Conservation (phyloP, 805 yeast species). For the Candida khao-thaluensis region DNA sequence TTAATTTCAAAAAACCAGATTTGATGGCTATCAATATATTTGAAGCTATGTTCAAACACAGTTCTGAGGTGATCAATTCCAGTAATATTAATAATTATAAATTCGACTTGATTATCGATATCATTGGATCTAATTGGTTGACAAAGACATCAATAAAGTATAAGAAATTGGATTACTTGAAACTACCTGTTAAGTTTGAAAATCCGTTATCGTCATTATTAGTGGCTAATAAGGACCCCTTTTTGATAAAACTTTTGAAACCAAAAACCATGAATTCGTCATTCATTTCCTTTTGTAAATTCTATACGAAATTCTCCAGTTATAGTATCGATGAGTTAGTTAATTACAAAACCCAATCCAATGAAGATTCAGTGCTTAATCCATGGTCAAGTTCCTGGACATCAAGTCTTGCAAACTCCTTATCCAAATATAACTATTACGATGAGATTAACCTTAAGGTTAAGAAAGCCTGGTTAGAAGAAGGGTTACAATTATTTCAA, state of each 20-base stretch:
- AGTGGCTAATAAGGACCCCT: slow-evolving; percentile 31
- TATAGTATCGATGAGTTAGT: slow-evolving; percentile 32
- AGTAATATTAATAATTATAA: slow-evolving; percentile 26
- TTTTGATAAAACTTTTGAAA: slow-evolving; percentile 34
- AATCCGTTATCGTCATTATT: slow-evolving; percentile 23
- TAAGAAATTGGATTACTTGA: slow-evolving; percentile 27
- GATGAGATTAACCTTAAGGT: slow-evolving; percentile 30
- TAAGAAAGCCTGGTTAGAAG: slow-evolving; percentile 31
- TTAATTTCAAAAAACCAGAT: slow-evolving; percentile 37
- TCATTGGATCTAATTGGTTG: slow-evolving; percentile 40
- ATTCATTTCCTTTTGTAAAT: slow-evolving; percentile 37
- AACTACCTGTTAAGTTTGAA: slow-evolving; percentile 26
- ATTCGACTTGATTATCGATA: slow-evolving; percentile 38
- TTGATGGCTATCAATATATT: slow-evolving; percentile 38
- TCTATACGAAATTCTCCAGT: slow-evolving; percentile 28
- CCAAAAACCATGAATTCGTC: slow-evolving; percentile 34
- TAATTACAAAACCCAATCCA: slow-evolving; percentile 17
- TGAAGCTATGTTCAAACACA: slow-evolving; percentile 28
- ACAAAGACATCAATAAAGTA: slow-evolving; percentile 30
- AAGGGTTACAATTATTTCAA: slow-evolving; percentile 29
- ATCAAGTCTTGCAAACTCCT: slow-evolving; percentile 28
- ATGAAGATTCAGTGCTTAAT: slow-evolving; percentile 21
- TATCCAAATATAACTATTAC: slow-evolving; percentile 32
- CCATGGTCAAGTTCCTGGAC: slow-evolving; percentile 41
- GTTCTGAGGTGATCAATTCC: slow-evolving; percentile 19